Base-by-base conservation (phyloP, 805 yeast genomes). In the Kregervanrija fluxuum region DNA sequence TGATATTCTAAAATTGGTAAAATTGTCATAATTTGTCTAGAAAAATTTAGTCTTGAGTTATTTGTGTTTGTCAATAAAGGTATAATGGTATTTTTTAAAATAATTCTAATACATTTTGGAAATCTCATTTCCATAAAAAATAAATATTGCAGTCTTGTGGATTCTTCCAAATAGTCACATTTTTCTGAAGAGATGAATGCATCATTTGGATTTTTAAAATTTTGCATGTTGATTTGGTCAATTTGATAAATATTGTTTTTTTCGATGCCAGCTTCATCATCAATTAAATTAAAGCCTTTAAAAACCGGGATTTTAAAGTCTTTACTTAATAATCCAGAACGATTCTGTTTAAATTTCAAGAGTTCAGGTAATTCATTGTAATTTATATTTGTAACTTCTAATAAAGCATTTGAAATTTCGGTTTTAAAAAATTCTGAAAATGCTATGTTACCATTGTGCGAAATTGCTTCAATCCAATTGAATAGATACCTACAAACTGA, bases 101-200 rank as follows among this genome's bases (percentile, higher is more conserved):
- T 57, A 37, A 67, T 69, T 55, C 93, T 70, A 8, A 74, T 54
- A 4, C 54, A 51, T 46, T 80, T 79, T 64, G 79, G 69, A 32
- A 73, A 73, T 50, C 93, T 68, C 34, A 76, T 68, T 48, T 84
- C 85, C 46, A 82, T 74, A 47, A 69, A 71, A 33, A 82, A 61
- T 16, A 85, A 53, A 52, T 67, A 70, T 56, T 83, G 89, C 11
- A 84, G 55, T 52, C 86, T 69, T 12, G 85, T 70, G 8, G 54
- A 42, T 5, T 39, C 16, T 1, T 49, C 16, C 32, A 13, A 13
- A 13, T 34, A 37, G 22, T 38, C 48, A 9, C 38, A 38, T 33
- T 36, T 40, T 9, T 41, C 41, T 12, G 14, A 37, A 22, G 28
- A 22, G 6, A 22, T 22, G 6, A 22, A 22, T 8, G 30, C 35